phyloP scores from a whole-genome alignment of 169 alveolate species.

The Theileria parva region DNA sequence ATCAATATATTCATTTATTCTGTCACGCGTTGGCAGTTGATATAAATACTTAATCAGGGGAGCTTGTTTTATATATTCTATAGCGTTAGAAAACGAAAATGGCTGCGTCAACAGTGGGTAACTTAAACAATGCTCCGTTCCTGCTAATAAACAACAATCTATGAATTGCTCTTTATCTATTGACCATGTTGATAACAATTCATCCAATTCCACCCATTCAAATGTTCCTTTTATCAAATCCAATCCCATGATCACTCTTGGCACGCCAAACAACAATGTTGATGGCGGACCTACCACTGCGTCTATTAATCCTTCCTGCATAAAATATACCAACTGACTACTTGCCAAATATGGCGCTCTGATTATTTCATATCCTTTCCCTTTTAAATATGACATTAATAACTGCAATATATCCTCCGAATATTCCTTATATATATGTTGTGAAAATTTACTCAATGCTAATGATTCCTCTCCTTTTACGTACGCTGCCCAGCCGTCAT shows the following conservation, averaged over 20 bases:
- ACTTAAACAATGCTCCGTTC: conserved; percentile 77
- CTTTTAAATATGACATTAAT: conserved; percentile 58
- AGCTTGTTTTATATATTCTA: conserved; percentile 70
- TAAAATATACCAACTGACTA: conserved; percentile 71
- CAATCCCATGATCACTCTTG: conserved; percentile 62
- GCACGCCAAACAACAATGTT: conserved; percentile 62
- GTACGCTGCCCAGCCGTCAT: conserved; percentile 62
- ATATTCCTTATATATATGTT: conserved; percentile 26
- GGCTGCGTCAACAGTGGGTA: conserved; percentile 65
- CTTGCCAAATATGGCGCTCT: conserved; percentile 76
- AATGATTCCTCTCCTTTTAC: conserved; percentile 22
- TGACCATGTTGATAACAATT: conserved; percentile 57
- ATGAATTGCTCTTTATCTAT: conserved; percentile 66
- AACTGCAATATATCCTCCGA: conserved; percentile 64
- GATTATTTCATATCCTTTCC: conserved; percentile 65
- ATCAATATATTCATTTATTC: conserved; percentile 44
- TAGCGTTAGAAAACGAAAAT: conserved; percentile 70
- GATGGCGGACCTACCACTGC: conserved; percentile 74
- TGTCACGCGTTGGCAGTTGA: conserved; percentile 69
- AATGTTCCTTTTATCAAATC: conserved; percentile 39
- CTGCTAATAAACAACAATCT: conserved; percentile 74
- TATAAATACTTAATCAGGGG: conserved; percentile 68
- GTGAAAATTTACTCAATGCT: conserved; percentile 44
- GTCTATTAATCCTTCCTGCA: conserved; percentile 59
- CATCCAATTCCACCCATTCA: conserved; percentile 61